Evolutionary conservation across 441 rosid species (phyloP), one percentile per base, ranked within the genome.

Genomic region (Euphorbia celastroides): DNA sequence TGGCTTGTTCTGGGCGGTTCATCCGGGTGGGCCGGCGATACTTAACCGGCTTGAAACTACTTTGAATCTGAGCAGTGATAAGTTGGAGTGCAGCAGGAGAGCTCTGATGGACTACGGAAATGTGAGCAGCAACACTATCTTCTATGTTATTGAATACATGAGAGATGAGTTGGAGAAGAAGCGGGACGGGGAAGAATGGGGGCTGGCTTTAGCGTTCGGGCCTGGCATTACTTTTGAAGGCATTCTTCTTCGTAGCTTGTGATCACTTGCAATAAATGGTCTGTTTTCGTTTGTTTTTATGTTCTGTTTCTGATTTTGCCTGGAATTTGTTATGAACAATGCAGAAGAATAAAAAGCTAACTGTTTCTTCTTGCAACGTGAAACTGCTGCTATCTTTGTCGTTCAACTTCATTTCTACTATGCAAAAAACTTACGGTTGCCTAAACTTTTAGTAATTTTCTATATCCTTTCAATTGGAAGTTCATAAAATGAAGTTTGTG

Each of bases 1-100:
- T 17, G 85, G 87, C 20, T 62, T 93, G 77, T 93, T 93, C 77
- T 90, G 96, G 94, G 93, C 88, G 2, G 97, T 90, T 31, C 98
- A 90, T 77, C 97, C 97, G 0, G 93, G 96, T n/a, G 97, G 94
- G 32, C 96, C 97, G 0, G 94, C 94, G 0, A 90, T 93, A 65
- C 88, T 93, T 27, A 87, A 93, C 80, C 75, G 91, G 32, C 67
- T 88, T 44, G 88, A 90, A 83, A 75, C 67, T 60, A 79, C 54
- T 12, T 77, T 93, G 31, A 82, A 80, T 54, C 75, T 87, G 69
- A 74, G 63, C n/a, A 14, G n/a, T 0, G 76, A 76, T 68, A 87
- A 87, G 79, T 78, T 93, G 11, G 88, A 81, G 25, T 79, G 96
- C 72, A 93, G 97, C 75, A 79, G 94, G 79, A 83, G 79, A 73